Conservation (phyloP, 1,139 yeast species). For the Candida glucosophila region DNA sequence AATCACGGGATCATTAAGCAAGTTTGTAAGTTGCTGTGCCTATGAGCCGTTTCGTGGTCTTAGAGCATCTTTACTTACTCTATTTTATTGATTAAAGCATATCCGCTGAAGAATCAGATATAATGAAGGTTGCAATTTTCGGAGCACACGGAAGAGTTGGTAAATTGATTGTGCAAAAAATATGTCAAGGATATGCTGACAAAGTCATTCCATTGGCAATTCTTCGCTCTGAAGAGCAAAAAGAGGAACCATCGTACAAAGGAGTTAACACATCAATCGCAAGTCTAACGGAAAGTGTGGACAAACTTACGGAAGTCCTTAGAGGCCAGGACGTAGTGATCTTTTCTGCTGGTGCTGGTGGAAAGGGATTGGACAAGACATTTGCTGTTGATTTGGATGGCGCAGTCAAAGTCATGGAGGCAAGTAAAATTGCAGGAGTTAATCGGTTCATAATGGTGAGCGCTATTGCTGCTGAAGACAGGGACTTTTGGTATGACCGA, state of each 20-base stretch:
- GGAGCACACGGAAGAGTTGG: constrained; percentile 64
- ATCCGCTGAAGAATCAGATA: no score
- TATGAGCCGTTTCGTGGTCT: no score
- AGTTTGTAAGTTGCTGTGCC: no score
- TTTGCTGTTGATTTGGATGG: constrained; percentile 55
- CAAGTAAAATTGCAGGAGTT: constrained; percentile 37
- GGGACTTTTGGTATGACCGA: constrained; percentile 28
- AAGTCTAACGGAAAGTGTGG: constrained; percentile 9
- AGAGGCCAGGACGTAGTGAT: constrained; percentile 50
- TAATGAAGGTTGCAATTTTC: constrained; percentile 23
- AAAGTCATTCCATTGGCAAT: constrained; percentile 38
- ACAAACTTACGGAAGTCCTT: constrained; percentile 27
- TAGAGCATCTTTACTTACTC: no score
- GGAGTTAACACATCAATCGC: constrained; percentile 1
- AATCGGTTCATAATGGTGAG: constrained; percentile 47
- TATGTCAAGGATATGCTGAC: constrained; percentile 12
- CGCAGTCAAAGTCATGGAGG: constrained; percentile 51
- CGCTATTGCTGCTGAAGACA: constrained; percentile 45
- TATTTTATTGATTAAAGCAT: no score
- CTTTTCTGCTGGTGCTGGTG: constrained; percentile 59
- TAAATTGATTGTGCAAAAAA: constrained; percentile 21
- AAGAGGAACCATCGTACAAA: constrained; percentile 5
- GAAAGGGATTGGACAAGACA: constrained; percentile 28
- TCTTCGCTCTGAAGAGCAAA: constrained; percentile 41
- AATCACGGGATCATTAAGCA: no score